Conservation (phyloP, 176 grass and related monocot species). For the Coix lacrymajobi region DNA sequence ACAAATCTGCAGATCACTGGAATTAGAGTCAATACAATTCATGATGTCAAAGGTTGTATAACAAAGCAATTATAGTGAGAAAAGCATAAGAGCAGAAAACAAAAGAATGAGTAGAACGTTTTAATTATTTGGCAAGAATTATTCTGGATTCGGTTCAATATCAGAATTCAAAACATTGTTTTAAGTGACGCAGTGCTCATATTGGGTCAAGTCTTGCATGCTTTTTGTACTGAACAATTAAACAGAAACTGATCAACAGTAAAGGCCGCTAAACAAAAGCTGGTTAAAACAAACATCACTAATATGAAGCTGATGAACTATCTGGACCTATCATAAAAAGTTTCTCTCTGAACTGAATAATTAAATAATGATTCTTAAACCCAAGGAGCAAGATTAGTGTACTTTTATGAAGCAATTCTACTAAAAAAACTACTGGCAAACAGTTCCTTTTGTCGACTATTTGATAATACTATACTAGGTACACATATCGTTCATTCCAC, state of each 20-base stretch:
- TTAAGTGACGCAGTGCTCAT: neutral
- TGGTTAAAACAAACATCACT: neutral
- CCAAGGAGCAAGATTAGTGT: neutral
- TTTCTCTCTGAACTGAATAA: neutral
- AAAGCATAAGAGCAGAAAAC: neutral
- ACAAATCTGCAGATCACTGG: neutral
- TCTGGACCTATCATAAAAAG: neutral
- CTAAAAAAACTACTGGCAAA: neutral
- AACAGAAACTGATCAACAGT: neutral
- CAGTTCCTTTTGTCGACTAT: neutral
- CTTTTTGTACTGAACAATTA: neutral
- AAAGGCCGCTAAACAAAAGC: neutral
- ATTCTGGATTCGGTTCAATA: neutral
- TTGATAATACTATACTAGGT: neutral
- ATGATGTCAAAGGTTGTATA: neutral
- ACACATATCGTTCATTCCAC: neutral
- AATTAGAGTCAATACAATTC: neutral
- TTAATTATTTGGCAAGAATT: neutral
- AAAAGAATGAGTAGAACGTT: neutral
- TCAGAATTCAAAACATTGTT: neutral
- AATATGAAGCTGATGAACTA: neutral
- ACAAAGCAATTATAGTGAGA: neutral
- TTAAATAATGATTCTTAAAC: neutral
- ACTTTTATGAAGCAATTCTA: neutral
- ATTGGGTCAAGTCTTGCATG: neutral